phyloP scores from a whole-genome alignment of 148 eudicot species.

The Simmondsia chinensis region DNA sequence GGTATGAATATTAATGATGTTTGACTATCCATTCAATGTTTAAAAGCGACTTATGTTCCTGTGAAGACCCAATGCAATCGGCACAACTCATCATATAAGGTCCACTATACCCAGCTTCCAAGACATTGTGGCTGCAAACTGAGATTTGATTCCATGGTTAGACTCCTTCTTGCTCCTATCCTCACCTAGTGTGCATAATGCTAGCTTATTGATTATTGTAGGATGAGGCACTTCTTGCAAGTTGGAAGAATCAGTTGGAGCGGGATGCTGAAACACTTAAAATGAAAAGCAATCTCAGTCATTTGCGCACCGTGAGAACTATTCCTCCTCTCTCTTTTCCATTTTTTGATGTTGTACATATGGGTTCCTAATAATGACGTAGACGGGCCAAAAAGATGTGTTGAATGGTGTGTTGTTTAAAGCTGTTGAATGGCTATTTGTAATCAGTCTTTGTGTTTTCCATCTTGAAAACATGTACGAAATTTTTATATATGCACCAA shows the following conservation, averaged over 20 bases:
- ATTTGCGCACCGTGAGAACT: slow-evolving; percentile 69
- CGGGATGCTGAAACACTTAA: slow-evolving; percentile 84
- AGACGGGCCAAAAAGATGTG: not conserved
- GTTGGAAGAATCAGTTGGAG: slow-evolving; percentile 88
- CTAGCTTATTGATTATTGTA: slow-evolving; percentile 20
- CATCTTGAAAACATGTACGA: no score
- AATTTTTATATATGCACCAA: no score
- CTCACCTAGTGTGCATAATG: not conserved
- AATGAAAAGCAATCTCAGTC: slow-evolving; percentile 79
- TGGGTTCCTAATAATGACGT: not conserved
- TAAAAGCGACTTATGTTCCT: no score
- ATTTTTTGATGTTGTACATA: not conserved
- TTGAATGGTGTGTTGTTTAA: not conserved
- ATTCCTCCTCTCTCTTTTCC: not conserved
- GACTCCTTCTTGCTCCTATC: no score
- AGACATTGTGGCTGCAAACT: no score
- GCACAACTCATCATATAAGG: no score
- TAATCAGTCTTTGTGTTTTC: no score
- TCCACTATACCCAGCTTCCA: no score
- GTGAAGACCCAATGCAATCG: no score
- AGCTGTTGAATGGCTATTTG: not conserved
- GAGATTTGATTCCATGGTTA: no score
- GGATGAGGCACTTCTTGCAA: slow-evolving; percentile 80
- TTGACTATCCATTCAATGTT: no score
- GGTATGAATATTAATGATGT: no score